Evolutionary conservation across 2,329 filamentous ascomycete genomes (phyloP), one percentile per base, ranked within the genome.

Genomic region (Trichoderma atrobrunneum): DNA sequence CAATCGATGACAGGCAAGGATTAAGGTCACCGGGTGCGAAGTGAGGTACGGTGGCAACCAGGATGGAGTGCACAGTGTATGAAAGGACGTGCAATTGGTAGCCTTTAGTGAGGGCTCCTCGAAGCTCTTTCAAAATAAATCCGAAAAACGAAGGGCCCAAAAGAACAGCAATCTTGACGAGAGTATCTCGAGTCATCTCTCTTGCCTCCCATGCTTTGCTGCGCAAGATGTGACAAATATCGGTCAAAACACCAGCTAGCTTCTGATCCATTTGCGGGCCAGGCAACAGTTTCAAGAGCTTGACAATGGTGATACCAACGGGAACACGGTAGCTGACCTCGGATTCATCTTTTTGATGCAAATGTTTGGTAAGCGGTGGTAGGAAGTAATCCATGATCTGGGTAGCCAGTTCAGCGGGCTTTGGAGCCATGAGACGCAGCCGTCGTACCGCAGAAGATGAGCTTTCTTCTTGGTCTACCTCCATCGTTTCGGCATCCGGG

Each of bases 11-110:
- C 10, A 98, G 85, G 78, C 95, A 97, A 79, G 98, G 95, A 78
- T 99, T 94, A 34, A 99, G 84, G 76, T 95, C 94, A 28, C 97
- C 96, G 21, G 94, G 90, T 54, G 89, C 85, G 77, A 94, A 92
- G 2, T 89, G 86, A 11, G 93, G 91, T 12, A 92, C 89, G 10
- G 91, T 89, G 6, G 90, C 87, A 12, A 98, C 89, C 24, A 99
- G 85, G 65, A 99, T 93, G 0, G 94, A 93, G 82, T 99, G 96
- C 79, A 99, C 89, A 0, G 96, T 98, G 80, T 93, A 99, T 0
- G 95, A 98, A 28, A 99, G 85, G 11, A 99, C 94, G 80, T 99
- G 96, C 51, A 98, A 87, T 78, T 99, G 96, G 78, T 97, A 97
- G 5, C 96, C 96, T 77, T 91, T 89, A 61, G 91, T 91, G 14